Base-by-base conservation (phyloP, 257 asterid genomes). In the Nemophila menziesii region DNA sequence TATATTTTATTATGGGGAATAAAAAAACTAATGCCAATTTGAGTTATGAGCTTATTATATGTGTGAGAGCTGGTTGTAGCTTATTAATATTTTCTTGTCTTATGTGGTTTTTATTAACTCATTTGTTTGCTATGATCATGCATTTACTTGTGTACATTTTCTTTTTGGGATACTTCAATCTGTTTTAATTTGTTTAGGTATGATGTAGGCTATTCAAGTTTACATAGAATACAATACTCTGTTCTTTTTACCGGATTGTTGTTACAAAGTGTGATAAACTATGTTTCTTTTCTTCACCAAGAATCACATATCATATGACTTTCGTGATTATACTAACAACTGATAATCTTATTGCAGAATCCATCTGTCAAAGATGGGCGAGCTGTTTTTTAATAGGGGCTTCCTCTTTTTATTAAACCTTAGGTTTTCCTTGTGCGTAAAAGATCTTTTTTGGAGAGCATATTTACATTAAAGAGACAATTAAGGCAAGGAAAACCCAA, bases 341-440 rank as follows among this genome's bases (percentile, higher is more conserved):
- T 45, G 45, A 33, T 11, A 22, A 17, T 55, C 44, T 9, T 34
- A 33, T 63, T 70, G 76, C 92, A 71, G 86, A 57, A 56, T 40
- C 58, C n/a, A 29, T 46, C 73, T 14, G 52, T 56, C 37, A 65
- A 62, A 48, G 36, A 26, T 22, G 48, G 23, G 48, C 57, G 70
- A 58, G 77, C 83, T 15, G 74, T 49, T 57, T 68, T 81, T 41
- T 83, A 79, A 34, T 16, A 26, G 59, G 39, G 54, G 39, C 33
- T 22, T 41, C 39, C 42, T 46, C 18, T 38, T 17, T 34, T 26
- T 12, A 12, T 15, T 53, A 49, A 20, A 10, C 18, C 17, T 9
- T 10, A n/a, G 39, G 20, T 36, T 39, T 27, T 40, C 19, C 36
- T 24, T 51, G 43, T 20, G 16, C 18, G 38, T 19, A 11, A 20